Percentiles rank a stretch among this genome's conserved stretches.
These are phyloP conservation scores for Tetracentron sinense DNA, from an alignment of 164 flowering plant genomes.

Conservation along the genomic window DNA sequence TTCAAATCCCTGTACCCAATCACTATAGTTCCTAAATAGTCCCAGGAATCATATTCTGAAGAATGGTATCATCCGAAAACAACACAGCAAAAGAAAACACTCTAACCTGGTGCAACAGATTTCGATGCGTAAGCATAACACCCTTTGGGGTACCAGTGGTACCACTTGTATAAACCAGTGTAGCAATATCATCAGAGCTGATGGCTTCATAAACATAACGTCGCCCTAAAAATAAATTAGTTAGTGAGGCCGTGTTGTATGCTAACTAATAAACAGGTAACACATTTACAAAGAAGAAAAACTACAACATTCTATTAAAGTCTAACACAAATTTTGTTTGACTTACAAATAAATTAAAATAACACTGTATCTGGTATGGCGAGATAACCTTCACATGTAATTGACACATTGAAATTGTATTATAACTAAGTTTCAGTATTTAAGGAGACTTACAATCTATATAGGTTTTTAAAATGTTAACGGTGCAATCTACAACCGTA, in stretches of 20 bases:
- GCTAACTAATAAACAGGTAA: neutral
- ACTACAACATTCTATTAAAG: neutral
- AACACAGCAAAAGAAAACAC: neutral
- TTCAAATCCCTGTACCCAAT: neutral
- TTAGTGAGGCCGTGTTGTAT: conserved; percentile 2
- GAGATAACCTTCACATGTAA: neutral
- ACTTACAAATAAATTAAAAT: neutral
- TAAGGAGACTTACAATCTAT: too few species aligned
- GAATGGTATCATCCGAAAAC: neutral
- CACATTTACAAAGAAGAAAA: neutral
- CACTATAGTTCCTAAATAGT: neutral
- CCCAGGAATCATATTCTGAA: neutral
- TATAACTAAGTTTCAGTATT: too few species aligned
- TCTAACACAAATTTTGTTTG: neutral
- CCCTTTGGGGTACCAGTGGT: conserved; percentile 95
- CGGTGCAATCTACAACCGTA: too few species aligned
- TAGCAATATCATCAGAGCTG: conserved; percentile 73
- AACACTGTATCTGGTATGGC: too few species aligned
- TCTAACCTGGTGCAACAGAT: conserved; percentile 87
- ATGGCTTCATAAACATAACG: conserved; percentile 57
- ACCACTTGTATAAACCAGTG: conserved; percentile 93
- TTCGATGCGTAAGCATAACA: conserved; percentile 89
- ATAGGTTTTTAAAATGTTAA: too few species aligned
- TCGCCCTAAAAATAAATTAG: conserved; percentile 39
- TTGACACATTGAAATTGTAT: too few species aligned